Evolutionary conservation across 495 filamentous ascomycete species (phyloP).

Genomic region (Diplogelasinospora grovesii): DNA sequence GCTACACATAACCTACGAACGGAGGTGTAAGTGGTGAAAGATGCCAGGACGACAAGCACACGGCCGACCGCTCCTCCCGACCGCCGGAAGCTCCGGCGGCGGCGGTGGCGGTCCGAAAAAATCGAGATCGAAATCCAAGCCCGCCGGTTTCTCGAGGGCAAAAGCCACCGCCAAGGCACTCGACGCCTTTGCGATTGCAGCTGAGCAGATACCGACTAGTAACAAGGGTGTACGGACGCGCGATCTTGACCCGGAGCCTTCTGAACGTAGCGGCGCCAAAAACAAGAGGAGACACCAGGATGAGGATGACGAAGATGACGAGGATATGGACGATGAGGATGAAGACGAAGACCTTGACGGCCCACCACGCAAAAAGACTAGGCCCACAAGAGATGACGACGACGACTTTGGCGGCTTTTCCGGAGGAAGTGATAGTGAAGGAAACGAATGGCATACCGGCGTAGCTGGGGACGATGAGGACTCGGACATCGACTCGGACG

Average conservation of each 20-base stretch:
- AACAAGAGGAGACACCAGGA: constrained; percentile 35
- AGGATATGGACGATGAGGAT: constrained; percentile 48
- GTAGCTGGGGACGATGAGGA: constrained; percentile 70
- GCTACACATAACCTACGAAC: too few species aligned
- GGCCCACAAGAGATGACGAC: constrained; percentile 31
- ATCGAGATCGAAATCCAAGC: constrained; percentile 6
- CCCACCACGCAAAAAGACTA: constrained; percentile 37
- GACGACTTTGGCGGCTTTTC: constrained; percentile 33
- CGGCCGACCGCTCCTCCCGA: constrained; percentile 39
- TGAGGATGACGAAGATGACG: constrained; percentile 49
- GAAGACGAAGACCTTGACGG: constrained; percentile 35
- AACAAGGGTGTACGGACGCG: constrained; percentile 36
- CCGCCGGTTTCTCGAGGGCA: constrained; percentile 35
- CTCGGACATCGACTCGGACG: constrained; percentile 82
- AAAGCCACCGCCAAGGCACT: constrained; percentile 52
- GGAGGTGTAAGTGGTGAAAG: too few species aligned
- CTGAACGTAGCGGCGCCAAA: constrained; percentile 21
- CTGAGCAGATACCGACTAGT: constrained; percentile 43
- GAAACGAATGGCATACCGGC: constrained; percentile 77
- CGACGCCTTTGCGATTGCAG: constrained; percentile 81
- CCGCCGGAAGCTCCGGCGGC: constrained; percentile 6
- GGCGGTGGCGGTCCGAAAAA: neutral
- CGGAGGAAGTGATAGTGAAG: constrained; percentile 76
- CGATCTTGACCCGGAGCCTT: constrained; percentile 34
- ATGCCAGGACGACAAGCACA: constrained; percentile 70